Conservation (phyloP, 2,329 filamentous ascomycete genomes). For the Aureobasidium vineae region DNA sequence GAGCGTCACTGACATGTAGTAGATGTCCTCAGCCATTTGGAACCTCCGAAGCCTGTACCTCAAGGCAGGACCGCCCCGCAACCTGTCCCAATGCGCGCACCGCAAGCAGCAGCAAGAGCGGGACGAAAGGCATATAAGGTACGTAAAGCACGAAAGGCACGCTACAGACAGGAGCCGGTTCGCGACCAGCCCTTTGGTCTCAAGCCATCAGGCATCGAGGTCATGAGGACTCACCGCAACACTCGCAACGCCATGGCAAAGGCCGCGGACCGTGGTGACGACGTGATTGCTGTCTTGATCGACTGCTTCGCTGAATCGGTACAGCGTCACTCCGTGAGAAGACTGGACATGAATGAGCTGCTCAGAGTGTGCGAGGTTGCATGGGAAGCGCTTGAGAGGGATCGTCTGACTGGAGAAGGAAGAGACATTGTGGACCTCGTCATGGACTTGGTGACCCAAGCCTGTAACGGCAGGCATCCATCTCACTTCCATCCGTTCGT, state of each 20-base stretch:
- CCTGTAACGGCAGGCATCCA: neutral
- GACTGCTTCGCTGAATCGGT: conserved; percentile 2
- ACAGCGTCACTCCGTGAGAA: neutral
- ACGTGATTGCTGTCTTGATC: conserved; percentile 6
- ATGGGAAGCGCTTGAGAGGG: conserved; percentile 1
- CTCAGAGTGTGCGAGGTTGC: neutral
- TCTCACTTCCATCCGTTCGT: neutral
- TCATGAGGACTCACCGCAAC: neutral
- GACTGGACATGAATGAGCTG: neutral
- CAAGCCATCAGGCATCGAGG: neutral
- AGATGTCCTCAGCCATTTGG: conserved; percentile 11
- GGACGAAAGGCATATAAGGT: neutral
- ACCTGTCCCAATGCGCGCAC: neutral
- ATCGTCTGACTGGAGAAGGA: neutral
- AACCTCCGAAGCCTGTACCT: neutral
- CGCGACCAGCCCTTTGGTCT: neutral
- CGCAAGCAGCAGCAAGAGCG: neutral
- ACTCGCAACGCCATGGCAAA: neutral
- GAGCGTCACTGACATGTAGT: neutral
- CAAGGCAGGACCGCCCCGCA: neutral
- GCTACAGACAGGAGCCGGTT: neutral
- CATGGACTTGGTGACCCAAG: neutral
- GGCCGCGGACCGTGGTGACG: conserved; percentile 3
- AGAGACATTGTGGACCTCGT: conserved; percentile 20
- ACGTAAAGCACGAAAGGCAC: neutral